Evolutionary conservation across 2,329 filamentous ascomycete species (phyloP).

Genomic region (Camillea tinctor): DNA sequence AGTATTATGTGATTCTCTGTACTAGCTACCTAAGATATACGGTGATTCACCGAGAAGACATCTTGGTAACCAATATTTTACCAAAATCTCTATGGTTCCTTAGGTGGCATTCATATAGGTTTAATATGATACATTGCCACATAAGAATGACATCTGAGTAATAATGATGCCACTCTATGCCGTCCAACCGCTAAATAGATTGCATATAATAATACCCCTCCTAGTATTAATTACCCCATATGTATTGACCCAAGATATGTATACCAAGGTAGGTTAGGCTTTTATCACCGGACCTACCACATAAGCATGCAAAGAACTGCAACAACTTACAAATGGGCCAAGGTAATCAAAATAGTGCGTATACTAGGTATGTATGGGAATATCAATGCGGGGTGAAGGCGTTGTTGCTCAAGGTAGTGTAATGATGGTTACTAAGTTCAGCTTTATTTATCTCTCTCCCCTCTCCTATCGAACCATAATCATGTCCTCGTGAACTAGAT

Average conservation of each 20-base stretch:
- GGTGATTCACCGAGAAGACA: not conserved
- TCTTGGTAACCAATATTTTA: no score
- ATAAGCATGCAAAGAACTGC: not conserved
- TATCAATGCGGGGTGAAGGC: not conserved
- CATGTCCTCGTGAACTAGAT: constrained; percentile 20
- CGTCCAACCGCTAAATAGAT: no score
- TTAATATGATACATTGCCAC: no score
- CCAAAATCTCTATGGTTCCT: no score
- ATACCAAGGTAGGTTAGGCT: not conserved
- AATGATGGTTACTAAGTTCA: not conserved
- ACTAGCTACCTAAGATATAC: not conserved
- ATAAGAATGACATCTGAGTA: no score
- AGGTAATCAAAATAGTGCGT: not conserved
- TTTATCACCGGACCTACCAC: not conserved
- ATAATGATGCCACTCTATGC: no score
- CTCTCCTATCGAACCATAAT: constrained; percentile 4
- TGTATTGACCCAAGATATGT: no score
- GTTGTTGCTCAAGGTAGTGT: not conserved
- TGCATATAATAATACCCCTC: no score
- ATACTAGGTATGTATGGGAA: not conserved
- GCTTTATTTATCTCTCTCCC: not conserved
- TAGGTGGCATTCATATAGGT: no score
- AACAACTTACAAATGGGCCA: not conserved
- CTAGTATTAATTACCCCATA: no score
- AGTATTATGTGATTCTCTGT: not conserved